phyloP scores from a whole-genome alignment of 2,329 filamentous ascomycete species.

The Cladosporium sp. region DNA sequence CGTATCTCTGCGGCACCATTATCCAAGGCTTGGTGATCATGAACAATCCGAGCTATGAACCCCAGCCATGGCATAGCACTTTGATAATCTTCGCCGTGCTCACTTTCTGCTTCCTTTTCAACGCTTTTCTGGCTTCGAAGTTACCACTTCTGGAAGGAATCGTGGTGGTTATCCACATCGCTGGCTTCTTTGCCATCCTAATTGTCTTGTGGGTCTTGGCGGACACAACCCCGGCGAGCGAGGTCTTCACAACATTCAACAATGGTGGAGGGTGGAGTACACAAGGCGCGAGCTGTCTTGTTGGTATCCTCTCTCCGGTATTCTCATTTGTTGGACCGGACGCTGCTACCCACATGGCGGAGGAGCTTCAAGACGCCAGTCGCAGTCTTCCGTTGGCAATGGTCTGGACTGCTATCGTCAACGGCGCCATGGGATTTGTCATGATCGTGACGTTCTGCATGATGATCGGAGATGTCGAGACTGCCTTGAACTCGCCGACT shows the following conservation, averaged over 20 bases:
- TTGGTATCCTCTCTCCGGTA: conserved; percentile 21
- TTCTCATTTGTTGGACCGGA: conserved; percentile 20
- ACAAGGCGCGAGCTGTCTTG: conserved; percentile 21
- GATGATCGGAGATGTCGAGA: conserved; percentile 38
- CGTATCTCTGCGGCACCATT: conserved; percentile 40
- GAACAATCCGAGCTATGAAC: conserved; percentile 32
- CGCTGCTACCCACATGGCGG: conserved; percentile 27
- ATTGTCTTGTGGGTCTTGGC: conserved; percentile 27
- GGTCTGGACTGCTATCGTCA: conserved; percentile 26
- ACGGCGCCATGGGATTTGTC: conserved; percentile 29
- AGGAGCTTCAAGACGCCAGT: conserved; percentile 27
- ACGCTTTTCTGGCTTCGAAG: conserved; percentile 38
- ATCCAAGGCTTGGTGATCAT: conserved; percentile 44
- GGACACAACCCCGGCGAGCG: conserved; percentile 22
- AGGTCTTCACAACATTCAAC: conserved; percentile 29
- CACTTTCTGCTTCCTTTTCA: conserved; percentile 40
- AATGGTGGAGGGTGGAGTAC: conserved; percentile 25
- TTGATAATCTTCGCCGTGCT: conserved; percentile 38
- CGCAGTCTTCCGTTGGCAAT: conserved; percentile 24
- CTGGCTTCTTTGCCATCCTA: conserved; percentile 28
- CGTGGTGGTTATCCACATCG: conserved; percentile 23
- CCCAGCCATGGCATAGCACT: conserved; percentile 34
- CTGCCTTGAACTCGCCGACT: conserved; percentile 28
- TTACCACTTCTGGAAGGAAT: conserved; percentile 39
- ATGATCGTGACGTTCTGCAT: conserved; percentile 40